These are phyloP conservation scores for Saksenaea vasiformis DNA, from an alignment of 371 early-diverging fungal genomes.

Conservation along the genomic window DNA sequence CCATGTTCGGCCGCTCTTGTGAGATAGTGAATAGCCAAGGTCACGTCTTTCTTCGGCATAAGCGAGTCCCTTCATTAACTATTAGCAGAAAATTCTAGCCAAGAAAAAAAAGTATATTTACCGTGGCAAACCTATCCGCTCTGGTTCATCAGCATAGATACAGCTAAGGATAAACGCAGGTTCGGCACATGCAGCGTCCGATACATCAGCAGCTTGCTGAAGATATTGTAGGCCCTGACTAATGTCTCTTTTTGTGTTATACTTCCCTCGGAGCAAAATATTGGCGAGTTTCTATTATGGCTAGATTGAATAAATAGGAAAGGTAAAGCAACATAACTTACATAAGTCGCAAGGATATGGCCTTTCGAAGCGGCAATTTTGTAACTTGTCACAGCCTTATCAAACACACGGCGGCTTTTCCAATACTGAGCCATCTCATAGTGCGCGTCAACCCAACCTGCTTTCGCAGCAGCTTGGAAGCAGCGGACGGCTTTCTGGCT, in stretches of 20 bases:
- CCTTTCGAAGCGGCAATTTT: slow-evolving; percentile 74
- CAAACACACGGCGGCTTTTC: slow-evolving; percentile 62
- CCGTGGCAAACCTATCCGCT: slow-evolving; percentile 15
- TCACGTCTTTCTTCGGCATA: slow-evolving; percentile 10
- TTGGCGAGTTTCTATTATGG: slow-evolving; percentile 25
- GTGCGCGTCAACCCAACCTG: slow-evolving; percentile 16
- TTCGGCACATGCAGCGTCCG: slow-evolving; percentile 23
- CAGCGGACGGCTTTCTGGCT: slow-evolving; percentile 21
- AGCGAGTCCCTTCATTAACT: slow-evolving; percentile 1
- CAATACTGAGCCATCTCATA: slow-evolving; percentile 24
- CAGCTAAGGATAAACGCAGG: slow-evolving; percentile 41
- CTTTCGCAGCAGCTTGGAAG: slow-evolving; percentile 23
- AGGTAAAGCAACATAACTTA: slow-evolving; percentile 5
- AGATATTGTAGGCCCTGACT: slow-evolving; percentile 18
- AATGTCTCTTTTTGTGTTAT: slow-evolving; percentile 18
- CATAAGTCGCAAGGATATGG: slow-evolving; percentile 18
- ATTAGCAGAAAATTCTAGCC: background rate
- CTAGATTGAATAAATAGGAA: background rate
- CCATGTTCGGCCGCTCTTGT: slow-evolving; percentile 16
- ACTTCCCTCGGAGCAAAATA: slow-evolving; percentile 18
- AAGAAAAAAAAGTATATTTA: background rate
- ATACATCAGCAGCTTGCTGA: slow-evolving; percentile 23
- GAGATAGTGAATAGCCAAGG: slow-evolving; percentile 18
- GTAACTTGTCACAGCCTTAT: slow-evolving; percentile 74
- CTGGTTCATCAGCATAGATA: slow-evolving; percentile 26